Evolutionary conservation across 2,329 filamentous ascomycete genomes (phyloP), one percentile per base, ranked within the genome.

Genomic region (Bipolaris oryzae): DNA sequence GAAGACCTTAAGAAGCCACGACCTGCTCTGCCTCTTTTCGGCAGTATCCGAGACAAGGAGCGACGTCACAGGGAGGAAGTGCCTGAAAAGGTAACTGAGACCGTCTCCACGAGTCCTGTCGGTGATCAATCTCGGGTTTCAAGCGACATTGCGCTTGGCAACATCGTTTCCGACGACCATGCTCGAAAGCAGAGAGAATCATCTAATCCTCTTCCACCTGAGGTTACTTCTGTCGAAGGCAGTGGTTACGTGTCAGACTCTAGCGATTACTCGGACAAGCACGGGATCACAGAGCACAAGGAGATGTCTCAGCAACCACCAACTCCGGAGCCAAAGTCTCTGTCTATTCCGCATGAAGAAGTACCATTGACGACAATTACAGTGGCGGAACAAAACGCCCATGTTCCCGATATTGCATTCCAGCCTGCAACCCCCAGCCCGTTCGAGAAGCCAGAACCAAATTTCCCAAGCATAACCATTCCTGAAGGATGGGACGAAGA

Each of bases 11-110:
- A 92, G 88, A 86, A 86, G 63, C 90, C 90, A n/a, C 80, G 89
- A 31, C 89, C 90, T 6, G 87, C 86, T 1, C 77, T 93, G 35
- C 90, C 90, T 1, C 88, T 84, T 1, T 93, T 93, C 73, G 89
- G 89, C 16, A 92, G 90, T 67, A 81, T 93, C 20, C 82, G 88
- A 20, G 85, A 87, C 25, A 86, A 84, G 73, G 87, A 86, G 62
- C 70, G 76, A 7, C 81, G 78, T 37, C 56, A 74, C 54, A 82
- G 85, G 47, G 65, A 76, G 13, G 78, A 78, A 0, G 78, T 82
- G 37, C 77, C 81, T 18, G 88, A 80, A 46, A 83, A 83, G 57
- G 79, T 81, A 33, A 82, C 82, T 10, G 78, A 80, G 62, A 80
- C 76, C 4, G 71, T 77, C 10, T 72, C 76, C 10, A 74, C 74